A percentile compares a stretch with the other conserved stretches of the same genome.
phyloP scores from a whole-genome alignment of 257 asterid genomes.

The Solanum okadae region DNA sequence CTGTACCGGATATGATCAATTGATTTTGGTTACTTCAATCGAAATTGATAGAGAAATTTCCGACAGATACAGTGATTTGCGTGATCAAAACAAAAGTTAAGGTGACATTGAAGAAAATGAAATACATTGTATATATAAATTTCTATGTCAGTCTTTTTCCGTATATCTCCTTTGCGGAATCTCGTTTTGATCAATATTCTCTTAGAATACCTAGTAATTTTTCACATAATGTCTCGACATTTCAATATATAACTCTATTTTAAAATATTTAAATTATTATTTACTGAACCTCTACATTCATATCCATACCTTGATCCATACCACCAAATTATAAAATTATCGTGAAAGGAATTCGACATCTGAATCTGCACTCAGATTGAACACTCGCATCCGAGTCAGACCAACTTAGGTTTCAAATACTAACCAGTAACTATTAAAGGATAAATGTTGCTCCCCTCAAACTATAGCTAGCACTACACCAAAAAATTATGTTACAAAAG shows the following conservation, averaged over 20 bases:
- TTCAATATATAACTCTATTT: neutral
- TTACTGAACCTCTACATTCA: neutral
- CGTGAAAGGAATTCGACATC: too few species aligned
- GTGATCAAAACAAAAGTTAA: neutral
- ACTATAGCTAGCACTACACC: neutral
- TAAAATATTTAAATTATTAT: neutral
- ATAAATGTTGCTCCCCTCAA: neutral
- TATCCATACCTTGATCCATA: neutral
- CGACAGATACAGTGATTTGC: neutral
- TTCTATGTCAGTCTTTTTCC: neutral
- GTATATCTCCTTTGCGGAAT: neutral
- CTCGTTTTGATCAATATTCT: neutral
- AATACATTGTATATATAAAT: neutral
- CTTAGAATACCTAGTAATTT: neutral
- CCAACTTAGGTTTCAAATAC: neutral
- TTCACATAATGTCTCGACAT: neutral
- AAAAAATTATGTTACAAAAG: neutral
- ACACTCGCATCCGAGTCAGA: neutral
- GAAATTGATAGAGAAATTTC: neutral
- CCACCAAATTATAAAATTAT: neutral
- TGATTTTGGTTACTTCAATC: accelerated
- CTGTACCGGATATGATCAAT: neutral
- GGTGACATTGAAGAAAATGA: neutral
- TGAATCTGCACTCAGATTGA: neutral
- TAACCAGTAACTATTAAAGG: neutral